Evolutionary conservation across 495 filamentous ascomycete species (phyloP).

Genomic region (Emericellopsis terricola): DNA sequence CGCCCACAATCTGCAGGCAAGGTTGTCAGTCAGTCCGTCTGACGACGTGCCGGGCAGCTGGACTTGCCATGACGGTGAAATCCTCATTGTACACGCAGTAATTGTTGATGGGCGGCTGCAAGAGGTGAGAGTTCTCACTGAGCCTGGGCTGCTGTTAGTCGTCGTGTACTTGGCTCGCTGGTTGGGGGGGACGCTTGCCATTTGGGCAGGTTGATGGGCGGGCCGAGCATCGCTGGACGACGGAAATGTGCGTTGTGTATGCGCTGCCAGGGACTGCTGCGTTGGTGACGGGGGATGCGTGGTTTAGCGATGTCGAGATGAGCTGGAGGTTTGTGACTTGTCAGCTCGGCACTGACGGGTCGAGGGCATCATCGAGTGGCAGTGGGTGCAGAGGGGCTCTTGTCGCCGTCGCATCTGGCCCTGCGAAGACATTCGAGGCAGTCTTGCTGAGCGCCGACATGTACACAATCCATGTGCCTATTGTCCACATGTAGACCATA

Average conservation of each 20-base stretch:
- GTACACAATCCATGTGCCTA: too few relatives aligned
- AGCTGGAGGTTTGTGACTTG: too few relatives aligned
- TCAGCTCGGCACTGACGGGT: too few relatives aligned
- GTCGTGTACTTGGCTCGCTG: too few relatives aligned
- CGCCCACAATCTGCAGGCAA: conserved; percentile 62
- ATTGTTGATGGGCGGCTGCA: conserved; percentile 93
- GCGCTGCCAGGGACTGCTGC: not conserved
- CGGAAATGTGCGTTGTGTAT: not conserved
- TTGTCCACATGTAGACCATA: too few relatives aligned
- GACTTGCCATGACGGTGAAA: conserved; percentile 56
- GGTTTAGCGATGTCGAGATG: too few relatives aligned
- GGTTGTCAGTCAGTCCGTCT: not conserved
- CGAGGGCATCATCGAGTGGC: too few relatives aligned
- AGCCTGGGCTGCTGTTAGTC: conserved; percentile 59
- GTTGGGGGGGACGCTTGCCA: conserved; percentile 36
- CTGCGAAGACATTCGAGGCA: too few relatives aligned
- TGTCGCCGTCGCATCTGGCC: too few relatives aligned
- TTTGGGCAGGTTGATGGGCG: conserved; percentile 65
- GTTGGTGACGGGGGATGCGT: too few relatives aligned
- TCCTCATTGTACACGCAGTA: conserved; percentile 81
- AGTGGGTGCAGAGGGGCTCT: too few relatives aligned
- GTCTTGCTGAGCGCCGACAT: too few relatives aligned
- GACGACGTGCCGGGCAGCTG: not conserved
- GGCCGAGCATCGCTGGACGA: conserved; percentile 26
- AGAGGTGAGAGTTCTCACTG: conserved; percentile 74